Evolutionary conservation across 345 rosid genomes (phyloP), one percentile per base, ranked within the genome.

Genomic region (Abelmoschus esculentus): DNA sequence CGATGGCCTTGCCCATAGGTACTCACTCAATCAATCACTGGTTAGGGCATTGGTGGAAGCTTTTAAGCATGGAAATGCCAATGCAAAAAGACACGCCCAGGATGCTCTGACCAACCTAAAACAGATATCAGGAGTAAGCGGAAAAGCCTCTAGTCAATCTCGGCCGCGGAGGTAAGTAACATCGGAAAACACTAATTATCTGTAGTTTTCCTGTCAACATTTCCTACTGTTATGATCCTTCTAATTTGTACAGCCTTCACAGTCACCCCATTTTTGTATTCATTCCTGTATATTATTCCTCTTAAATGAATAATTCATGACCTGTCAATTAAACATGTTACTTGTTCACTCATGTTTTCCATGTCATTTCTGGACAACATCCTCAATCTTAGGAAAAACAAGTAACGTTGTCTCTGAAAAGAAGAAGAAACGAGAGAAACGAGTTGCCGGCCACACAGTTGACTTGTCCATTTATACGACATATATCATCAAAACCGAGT

Each of bases 1-100:
- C 28, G 86, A 80, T 54, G 67, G 73, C 69, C 81, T 74, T 60
- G 75, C 71, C 55, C 77, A 73, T 10, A 61, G 3, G 13, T 62
- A 72, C 71, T 80, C 79, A 0, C 82, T 76, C 61, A 72, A 83
- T 70, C 84, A 76, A 50, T n/a, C 78, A 44, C 73, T 80, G 3
- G 75, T 80, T 38, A 76, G 82, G 46, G 82, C 83, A 47, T 73
- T 83, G 74, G 79, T 83, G 1, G 83, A 80, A 67, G 82, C 83
- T 14, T 78, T 78, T 28, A 80, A 72, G 76, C 73, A 78, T 19
- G 80, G 86, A 17, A 83, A 78, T 72, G 52, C 73, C 12, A 76
- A 78, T 31, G 42, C 81, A 26, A 74, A 54, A 63, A 53, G 77
- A 63, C 73, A 80, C 63, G 80, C 84, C 57, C 84, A 70, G 68